Conservation (phyloP, 2,329 filamentous ascomycete species). For the Beauveria pseudobassiana region DNA sequence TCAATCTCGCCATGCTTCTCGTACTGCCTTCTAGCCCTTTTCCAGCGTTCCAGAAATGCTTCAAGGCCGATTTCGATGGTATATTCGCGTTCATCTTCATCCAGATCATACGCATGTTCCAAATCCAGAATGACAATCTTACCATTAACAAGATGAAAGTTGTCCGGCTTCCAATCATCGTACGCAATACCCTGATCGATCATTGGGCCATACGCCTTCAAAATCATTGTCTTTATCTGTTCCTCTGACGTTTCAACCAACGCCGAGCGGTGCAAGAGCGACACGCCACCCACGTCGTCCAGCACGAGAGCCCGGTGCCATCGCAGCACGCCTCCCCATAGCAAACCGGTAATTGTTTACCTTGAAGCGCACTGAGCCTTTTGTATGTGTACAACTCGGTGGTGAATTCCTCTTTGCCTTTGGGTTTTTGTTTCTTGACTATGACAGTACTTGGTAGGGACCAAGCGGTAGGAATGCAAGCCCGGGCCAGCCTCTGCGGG, state of each 20-base stretch:
- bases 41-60: background rate
- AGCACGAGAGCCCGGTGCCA: slow-evolving; percentile 14
- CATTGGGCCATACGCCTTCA: background rate
- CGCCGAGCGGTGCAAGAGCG: background rate
- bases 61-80: background rate
- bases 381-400: slow-evolving; percentile 15
- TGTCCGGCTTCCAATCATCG: slow-evolving; percentile 13
- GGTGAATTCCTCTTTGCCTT: slow-evolving; percentile 15
- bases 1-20: background rate
- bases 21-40: background rate
- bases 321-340: slow-evolving; percentile 12
- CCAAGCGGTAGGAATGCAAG: background rate
- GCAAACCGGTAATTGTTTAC: slow-evolving; percentile 12
- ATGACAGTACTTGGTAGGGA: slow-evolving; percentile 14
- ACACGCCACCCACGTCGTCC: slow-evolving; percentile 11
- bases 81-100: background rate
- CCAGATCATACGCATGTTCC: background rate
- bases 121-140: slow-evolving; percentile 12
- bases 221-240: background rate
- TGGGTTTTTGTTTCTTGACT: slow-evolving; percentile 14
- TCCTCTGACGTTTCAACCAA: background rate
- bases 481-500: background rate
- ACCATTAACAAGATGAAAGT: slow-evolving; percentile 14
- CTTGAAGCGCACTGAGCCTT: slow-evolving; percentile 11
- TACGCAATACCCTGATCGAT: background rate